Base-by-base conservation (phyloP, 2,329 filamentous ascomycete genomes). In the Daldinia sp. region DNA sequence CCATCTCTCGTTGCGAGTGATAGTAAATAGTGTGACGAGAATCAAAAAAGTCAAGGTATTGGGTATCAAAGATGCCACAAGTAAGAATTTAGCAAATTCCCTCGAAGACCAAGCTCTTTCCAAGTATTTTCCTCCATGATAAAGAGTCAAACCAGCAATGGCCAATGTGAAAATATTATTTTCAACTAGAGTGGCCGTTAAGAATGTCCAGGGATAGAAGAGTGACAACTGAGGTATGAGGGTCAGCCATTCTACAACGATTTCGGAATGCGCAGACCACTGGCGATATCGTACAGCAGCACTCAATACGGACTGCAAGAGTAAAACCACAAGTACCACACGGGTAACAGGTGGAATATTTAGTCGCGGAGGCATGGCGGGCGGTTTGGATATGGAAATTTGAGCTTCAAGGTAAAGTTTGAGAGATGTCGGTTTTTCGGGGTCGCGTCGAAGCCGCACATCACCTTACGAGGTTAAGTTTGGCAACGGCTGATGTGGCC, bases 341-440 rank as follows among this genome's bases (percentile, higher is more conserved):
- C 95, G 90, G 48, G 95, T 98, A 70, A 97, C 87, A 27, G 95
- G 94, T 63, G 95, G 95, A 67, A 98, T 90, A 75, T 96, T 97
- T 80, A 97, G 85, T 82, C 94, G 90, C 55, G 89, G 85, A 72
- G 91, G 85, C 93, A 96, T 90, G 75, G 73, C 78, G 77, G 71
- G 62, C 15, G 25, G 10, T 7, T 55, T 69, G 54, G 56, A 52
- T 59, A 51, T 62, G 13, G 64, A 51, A 37, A 48, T 41, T 58
- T 58, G 54, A 59, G 61, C 54, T 56, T 59, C 37, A 30, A 59
- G 39, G 61, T 30, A 64, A n/a, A 60, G 47, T 59, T 61, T 59
- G 55, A 37, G 47, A 64, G 58, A 62, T 32, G 64, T 59, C 64
- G 50, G 53, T 32, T 67, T 64, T 59, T 67, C 58, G 58, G 55